These are phyloP conservation scores for Sclerotinia borealis DNA, from an alignment of 2,329 filamentous ascomycete genomes.

Conservation along the genomic window DNA sequence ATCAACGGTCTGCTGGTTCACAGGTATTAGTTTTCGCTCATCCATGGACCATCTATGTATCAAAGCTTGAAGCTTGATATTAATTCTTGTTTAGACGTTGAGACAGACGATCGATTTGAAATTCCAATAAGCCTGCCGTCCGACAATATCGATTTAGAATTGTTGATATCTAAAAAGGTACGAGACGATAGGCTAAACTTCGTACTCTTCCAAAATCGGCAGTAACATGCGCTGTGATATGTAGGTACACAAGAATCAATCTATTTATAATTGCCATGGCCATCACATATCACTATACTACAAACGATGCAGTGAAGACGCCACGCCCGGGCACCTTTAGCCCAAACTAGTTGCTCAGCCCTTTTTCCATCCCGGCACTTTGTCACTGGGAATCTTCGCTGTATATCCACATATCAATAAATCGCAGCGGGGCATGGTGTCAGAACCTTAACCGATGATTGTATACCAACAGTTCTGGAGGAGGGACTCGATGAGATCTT, in stretches of 20 bases:
- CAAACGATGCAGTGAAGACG: neutral
- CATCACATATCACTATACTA: neutral
- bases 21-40: neutral
- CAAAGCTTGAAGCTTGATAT: neutral
- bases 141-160: neutral
- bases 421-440: neutral
- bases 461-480: neutral
- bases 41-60: neutral
- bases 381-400: conserved; percentile 7
- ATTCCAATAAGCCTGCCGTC: neutral
- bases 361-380: conserved; percentile 10
- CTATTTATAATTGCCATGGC: neutral
- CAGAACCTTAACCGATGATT: conserved; percentile 6
- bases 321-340: neutral
- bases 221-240: neutral
- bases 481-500: neutral
- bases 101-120: neutral
- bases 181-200: neutral
- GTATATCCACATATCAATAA: neutral
- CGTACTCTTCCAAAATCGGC: neutral
- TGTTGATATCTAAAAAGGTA: neutral
- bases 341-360: neutral
- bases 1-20: neutral
- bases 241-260: neutral
- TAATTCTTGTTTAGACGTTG: neutral